Base-by-base conservation (phyloP, 2,329 filamentous ascomycete genomes). In the Colletotrichum sansevieriae region DNA sequence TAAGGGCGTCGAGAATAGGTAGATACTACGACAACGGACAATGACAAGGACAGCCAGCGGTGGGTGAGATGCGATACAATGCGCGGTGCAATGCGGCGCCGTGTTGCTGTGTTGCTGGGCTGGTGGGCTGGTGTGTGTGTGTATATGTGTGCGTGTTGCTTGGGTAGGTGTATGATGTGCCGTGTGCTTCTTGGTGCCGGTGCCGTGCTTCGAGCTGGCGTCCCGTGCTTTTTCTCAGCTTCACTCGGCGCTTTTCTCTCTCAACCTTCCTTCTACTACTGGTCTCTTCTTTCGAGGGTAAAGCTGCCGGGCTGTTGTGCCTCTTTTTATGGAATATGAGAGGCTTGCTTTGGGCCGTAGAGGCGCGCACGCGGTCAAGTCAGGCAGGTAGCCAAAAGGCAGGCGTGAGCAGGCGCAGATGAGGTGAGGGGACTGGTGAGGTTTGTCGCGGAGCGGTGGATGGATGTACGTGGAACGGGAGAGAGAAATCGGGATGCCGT, bases 401-500 rank as follows among this genome's bases (percentile, higher is more conserved):
- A 39, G 11, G 37, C 11, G 39, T 43, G 7, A 10, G 39, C n/a
- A n/a, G 12, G 39, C 43, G 43, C 43, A 20, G 43, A 20, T 46
- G 43, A 46, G 52, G 25, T 25, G 35, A 18, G 52, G 37, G 37
- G 37, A 39, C 29, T 29, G 29, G 29, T 29, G 46, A 18, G 39
- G 49, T 20, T 39, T 68, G 49, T 63, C 51, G 49, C 49, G 65
- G 55, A 55, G 47, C 41, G 29, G 41, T 66, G 57, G 63, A 22
- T 62, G 41, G 39, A 52, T 60, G 55, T 22, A 60, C 62, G 62
- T 55, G 65, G 62, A 61, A 55, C 55, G 49, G 59, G 46, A 25
- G 29, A 39, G 47, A 49, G 63, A 56, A 47, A 71, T 71, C 70
- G 70, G 65, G 41, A 35, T 10, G 44, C 35, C 15, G 47, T 67